These are phyloP conservation scores for Acer yangbiense DNA, from an alignment of 345 rosid genomes.

Conservation along the genomic window DNA sequence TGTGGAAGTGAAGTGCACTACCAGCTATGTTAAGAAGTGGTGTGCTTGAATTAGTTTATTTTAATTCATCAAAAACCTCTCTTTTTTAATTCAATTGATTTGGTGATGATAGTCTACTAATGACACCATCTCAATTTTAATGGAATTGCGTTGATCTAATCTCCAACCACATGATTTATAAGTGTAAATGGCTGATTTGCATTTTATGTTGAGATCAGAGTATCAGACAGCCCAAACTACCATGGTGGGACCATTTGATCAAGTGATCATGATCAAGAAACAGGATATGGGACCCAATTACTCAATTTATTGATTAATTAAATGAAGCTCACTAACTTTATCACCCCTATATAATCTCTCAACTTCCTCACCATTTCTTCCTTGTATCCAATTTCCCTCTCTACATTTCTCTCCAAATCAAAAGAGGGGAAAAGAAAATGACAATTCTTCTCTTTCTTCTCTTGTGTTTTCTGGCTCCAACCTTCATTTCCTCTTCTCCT, in stretches of 20 bases:
- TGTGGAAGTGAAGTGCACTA: too few species aligned
- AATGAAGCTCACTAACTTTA: neutral
- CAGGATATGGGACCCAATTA: neutral
- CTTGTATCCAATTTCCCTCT: neutral
- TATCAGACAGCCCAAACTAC: conserved; percentile 19
- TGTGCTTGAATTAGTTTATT: too few species aligned
- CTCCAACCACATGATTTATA: neutral
- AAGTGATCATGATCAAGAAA: neutral
- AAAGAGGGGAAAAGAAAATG: neutral
- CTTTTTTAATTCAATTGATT: too few species aligned
- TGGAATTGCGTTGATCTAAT: neutral
- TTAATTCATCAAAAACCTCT: too few species aligned
- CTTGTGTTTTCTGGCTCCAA: conserved; percentile 30
- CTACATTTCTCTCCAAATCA: neutral
- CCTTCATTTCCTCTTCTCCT: conserved; percentile 43
- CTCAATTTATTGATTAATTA: neutral
- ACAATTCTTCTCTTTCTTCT: conserved; percentile 8
- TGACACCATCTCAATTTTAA: too few species aligned
- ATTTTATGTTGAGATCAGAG: neutral
- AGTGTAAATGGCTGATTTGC: neutral
- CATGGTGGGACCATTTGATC: conserved; percentile 8
- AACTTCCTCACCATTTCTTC: neutral
- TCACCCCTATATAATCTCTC: conserved; percentile 24
- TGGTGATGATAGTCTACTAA: too few species aligned
- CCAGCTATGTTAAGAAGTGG: too few species aligned